Percentiles rank a stretch among this genome's conserved stretches.
Conservation (phyloP, 2,329 filamentous ascomycete genomes). For the Alternaria incomplexa region DNA sequence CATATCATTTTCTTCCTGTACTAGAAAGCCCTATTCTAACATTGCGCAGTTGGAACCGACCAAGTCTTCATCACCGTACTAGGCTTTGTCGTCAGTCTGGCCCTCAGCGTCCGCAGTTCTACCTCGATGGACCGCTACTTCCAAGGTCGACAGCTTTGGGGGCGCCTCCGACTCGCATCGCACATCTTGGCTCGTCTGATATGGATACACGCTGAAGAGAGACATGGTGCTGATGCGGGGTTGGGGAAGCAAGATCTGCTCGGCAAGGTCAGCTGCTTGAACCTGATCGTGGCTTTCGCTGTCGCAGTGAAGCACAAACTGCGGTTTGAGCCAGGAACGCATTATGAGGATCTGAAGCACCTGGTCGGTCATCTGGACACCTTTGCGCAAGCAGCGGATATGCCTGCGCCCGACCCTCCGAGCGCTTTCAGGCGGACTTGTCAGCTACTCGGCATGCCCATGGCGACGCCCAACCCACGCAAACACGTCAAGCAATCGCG, state of each 20-base stretch:
- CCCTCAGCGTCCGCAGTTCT: constrained; percentile 74
- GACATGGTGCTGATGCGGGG: constrained; percentile 54
- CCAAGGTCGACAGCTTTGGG: constrained; percentile 70
- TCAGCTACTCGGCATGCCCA: constrained; percentile 75
- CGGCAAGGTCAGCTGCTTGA: constrained; percentile 68
- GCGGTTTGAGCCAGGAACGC: constrained; percentile 80
- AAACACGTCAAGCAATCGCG: constrained; percentile 75
- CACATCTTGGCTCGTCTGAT: constrained; percentile 73
- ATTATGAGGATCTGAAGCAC: constrained; percentile 74
- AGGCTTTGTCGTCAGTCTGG: constrained; percentile 80
- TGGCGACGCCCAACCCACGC: constrained; percentile 77
- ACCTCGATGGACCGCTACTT: constrained; percentile 74
- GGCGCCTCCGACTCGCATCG: constrained; percentile 59
- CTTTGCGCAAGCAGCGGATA: constrained; percentile 64
- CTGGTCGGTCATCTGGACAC: constrained; percentile 76
- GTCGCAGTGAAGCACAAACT: constrained; percentile 80
- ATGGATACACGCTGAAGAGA: constrained; percentile 77
- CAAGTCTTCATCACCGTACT: constrained; percentile 74
- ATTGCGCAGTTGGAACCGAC: constrained; percentile 60
- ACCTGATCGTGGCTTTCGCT: constrained; percentile 79
- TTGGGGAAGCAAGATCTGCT: constrained; percentile 70
- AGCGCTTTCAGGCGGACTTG: constrained; percentile 64
- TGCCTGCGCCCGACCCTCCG: constrained; percentile 39
- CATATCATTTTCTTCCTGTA: not conserved
- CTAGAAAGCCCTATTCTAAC: not conserved